Evolutionary conservation across 805 yeast species (phyloP).

Genomic region (Ogataea haglerorum): DNA sequence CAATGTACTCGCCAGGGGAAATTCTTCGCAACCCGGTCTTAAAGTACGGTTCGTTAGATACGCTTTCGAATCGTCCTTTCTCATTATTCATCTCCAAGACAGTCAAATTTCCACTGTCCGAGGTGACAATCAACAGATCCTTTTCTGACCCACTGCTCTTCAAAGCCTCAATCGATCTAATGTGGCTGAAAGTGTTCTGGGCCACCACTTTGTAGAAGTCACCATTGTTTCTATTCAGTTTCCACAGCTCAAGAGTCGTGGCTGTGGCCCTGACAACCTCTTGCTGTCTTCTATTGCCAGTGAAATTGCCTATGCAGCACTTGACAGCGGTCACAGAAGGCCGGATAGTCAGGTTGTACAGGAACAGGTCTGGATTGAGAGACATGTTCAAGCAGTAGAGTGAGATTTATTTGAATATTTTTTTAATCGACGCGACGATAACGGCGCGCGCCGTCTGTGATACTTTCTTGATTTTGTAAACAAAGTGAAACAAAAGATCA

Average conservation of each 20-base stretch:
- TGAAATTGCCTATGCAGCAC: slow-evolving; percentile 68
- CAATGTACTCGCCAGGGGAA: slow-evolving; percentile 70
- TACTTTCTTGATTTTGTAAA: slow-evolving; percentile 5
- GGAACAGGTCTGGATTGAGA: slow-evolving; percentile 37
- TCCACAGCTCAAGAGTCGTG: slow-evolving; percentile 51
- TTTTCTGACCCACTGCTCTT: slow-evolving; percentile 49
- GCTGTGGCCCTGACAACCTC: slow-evolving; percentile 60
- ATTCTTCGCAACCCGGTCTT: slow-evolving; percentile 74
- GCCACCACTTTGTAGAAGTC: slow-evolving; percentile 40
- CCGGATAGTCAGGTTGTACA: slow-evolving; percentile 72
- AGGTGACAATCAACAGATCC: slow-evolving; percentile 63
- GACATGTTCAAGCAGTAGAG: slow-evolving; percentile 14
- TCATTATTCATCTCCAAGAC: slow-evolving; percentile 36
- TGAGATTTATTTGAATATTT: neutral
- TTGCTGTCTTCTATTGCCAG: slow-evolving; percentile 51
- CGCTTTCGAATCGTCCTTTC: slow-evolving; percentile 34
- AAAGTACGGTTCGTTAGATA: slow-evolving; percentile 61
- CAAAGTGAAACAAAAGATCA: slow-evolving; percentile 11
- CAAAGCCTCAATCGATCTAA: slow-evolving; percentile 52
- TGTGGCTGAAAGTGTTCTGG: slow-evolving; percentile 54
- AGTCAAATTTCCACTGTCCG: slow-evolving; percentile 76
- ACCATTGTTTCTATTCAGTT: slow-evolving; percentile 54
- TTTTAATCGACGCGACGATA: slow-evolving; percentile 10
- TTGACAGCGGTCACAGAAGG: slow-evolving; percentile 50
- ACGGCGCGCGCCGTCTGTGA: slow-evolving; percentile 6